phyloP scores from a whole-genome alignment of 2,329 filamentous ascomycete genomes.

The Hymenoscyphus scutula region DNA sequence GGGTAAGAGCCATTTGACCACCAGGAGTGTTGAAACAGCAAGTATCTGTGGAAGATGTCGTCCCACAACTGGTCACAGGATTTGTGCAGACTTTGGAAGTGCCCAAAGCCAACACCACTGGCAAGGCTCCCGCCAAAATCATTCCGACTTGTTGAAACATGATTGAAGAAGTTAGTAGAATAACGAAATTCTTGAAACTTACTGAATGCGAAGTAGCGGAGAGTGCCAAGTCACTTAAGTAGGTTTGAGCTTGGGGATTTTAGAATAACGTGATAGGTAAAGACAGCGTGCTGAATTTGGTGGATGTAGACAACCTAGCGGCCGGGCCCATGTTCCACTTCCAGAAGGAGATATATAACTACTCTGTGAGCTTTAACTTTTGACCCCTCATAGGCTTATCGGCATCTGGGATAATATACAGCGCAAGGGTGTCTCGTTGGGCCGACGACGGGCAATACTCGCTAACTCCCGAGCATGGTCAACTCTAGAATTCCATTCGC shows the following conservation, averaged over 20 bases:
- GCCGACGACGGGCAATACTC: conserved; percentile 1
- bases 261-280: conserved; percentile 12
- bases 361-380: conserved; percentile 11
- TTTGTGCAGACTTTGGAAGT: conserved; percentile 30
- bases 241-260: conserved; percentile 11
- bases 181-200: neutral
- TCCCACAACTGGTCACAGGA: conserved; percentile 49
- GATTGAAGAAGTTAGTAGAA: neutral
- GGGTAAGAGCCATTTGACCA: conserved; percentile 70
- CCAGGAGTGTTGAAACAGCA: conserved; percentile 76
- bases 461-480: neutral
- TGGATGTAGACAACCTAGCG: conserved; percentile 14
- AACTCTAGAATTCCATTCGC: neutral
- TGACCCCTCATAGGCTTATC: conserved; percentile 18
- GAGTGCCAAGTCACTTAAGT: conserved; percentile 2
- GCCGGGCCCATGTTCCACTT: conserved; percentile 15
- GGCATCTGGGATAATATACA: conserved; percentile 11
- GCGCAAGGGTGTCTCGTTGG: conserved; percentile 10
- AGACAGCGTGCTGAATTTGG: conserved; percentile 22
- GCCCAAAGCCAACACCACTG: conserved; percentile 21
- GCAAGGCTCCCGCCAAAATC: conserved; percentile 15
- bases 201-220: neutral
- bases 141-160: conserved; percentile 10
- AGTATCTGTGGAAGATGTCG: conserved; percentile 57
- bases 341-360: conserved; percentile 22